Percentiles rank a stretch among this genome's conserved stretches.
Evolutionary conservation across 805 yeast genomes (phyloP).

Genomic region (Candida ulmi): DNA sequence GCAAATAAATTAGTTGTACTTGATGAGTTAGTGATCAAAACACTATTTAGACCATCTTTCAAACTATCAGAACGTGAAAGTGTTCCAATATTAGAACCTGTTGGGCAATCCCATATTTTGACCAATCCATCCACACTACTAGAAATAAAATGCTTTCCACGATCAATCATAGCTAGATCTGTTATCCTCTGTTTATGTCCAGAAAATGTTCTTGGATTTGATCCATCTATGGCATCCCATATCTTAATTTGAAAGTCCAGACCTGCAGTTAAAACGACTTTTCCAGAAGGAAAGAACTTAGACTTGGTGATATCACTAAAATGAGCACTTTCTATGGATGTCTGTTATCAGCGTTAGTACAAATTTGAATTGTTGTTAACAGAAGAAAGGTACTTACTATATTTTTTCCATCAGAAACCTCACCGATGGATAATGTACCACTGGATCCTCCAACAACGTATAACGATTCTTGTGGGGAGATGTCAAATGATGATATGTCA

Average conservation of each 20-base stretch:
- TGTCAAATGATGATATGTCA: constrained; percentile 27
- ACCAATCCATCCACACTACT: constrained; percentile 51
- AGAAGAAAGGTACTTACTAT: constrained; percentile 4
- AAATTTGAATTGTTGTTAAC: no score
- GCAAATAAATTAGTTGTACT: constrained; percentile 25
- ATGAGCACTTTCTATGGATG: constrained; percentile 40
- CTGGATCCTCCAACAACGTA: constrained; percentile 28
- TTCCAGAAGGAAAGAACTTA: constrained; percentile 56
- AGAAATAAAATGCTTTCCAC: constrained; percentile 63
- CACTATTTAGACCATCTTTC: constrained; percentile 30
- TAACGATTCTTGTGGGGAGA: constrained; percentile 23
- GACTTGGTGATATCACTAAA: constrained; percentile 37
- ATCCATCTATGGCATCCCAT: constrained; percentile 49
- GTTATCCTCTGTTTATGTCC: constrained; percentile 47
- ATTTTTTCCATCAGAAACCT: not conserved
- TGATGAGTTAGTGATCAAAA: constrained; percentile 8
- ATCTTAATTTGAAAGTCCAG: constrained; percentile 53
- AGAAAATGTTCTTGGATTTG: constrained; percentile 42
- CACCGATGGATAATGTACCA: constrained; percentile 27
- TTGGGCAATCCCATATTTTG: constrained; percentile 66
- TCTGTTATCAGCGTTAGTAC: not conserved
- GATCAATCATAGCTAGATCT: constrained; percentile 46
- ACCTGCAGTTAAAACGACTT: constrained; percentile 55
- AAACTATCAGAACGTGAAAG: constrained; percentile 31
- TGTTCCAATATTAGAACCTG: constrained; percentile 39